phyloP scores from a whole-genome alignment of 495 filamentous ascomycete species.

The Penicillium robsamsonii region DNA sequence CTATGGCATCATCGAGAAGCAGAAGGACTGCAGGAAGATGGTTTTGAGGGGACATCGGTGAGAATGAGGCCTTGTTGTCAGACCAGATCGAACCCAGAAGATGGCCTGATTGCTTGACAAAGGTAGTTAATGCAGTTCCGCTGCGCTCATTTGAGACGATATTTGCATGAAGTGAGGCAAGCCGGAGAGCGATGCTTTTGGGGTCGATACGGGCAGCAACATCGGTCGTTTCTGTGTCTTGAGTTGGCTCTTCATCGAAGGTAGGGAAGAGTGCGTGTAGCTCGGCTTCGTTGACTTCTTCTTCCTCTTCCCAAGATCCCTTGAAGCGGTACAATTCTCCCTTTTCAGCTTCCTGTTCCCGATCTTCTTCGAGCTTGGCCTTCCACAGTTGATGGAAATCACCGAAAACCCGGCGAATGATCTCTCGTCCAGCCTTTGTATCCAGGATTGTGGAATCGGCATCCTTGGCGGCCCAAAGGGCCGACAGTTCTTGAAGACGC shows the following conservation, averaged over 20 bases:
- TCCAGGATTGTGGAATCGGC: slow-evolving; percentile 35
- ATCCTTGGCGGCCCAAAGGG: slow-evolving; percentile 35
- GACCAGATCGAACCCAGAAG: slow-evolving; percentile 43
- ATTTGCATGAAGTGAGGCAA: slow-evolving; percentile 54
- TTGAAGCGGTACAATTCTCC: slow-evolving; percentile 76
- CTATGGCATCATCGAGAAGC: slow-evolving; percentile 58
- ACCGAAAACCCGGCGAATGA: slow-evolving; percentile 55
- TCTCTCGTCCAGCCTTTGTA: slow-evolving; percentile 26
- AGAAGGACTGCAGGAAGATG: slow-evolving; percentile 66
- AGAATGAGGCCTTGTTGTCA: slow-evolving; percentile 28
- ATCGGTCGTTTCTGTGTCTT: slow-evolving; percentile 27
- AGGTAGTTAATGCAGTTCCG: slow-evolving; percentile 29
- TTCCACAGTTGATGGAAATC: slow-evolving; percentile 77
- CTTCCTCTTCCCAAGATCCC: slow-evolving; percentile 68
- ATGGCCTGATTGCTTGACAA: slow-evolving; percentile 40
- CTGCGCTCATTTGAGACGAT: slow-evolving; percentile 41
- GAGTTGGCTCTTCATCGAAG: slow-evolving; percentile 53
- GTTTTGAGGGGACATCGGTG: slow-evolving; percentile 42
- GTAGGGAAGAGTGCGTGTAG: slow-evolving; percentile 78
- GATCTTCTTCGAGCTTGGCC: slow-evolving; percentile 66
- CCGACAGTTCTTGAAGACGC: slow-evolving; percentile 45
- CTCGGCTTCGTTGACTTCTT: slow-evolving; percentile 74
- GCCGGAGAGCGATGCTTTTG: slow-evolving; percentile 44
- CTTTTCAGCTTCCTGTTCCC: slow-evolving; percentile 66
- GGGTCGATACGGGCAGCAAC: slow-evolving; percentile 37